phyloP scores from a whole-genome alignment of 1,139 yeast genomes.

The Geotrichum histeridarum region DNA sequence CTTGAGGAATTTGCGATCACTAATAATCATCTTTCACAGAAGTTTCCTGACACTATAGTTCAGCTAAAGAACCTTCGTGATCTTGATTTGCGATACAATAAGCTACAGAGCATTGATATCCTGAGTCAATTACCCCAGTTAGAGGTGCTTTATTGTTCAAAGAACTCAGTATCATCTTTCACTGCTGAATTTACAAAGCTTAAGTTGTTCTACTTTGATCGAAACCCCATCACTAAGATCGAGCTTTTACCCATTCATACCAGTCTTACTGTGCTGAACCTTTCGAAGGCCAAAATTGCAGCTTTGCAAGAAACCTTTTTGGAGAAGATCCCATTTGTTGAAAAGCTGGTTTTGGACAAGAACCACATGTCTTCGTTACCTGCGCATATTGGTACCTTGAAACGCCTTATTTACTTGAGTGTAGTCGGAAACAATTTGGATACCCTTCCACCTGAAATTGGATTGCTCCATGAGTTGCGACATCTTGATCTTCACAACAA shows the following conservation, averaged over 20 bases:
- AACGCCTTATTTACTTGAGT: slow-evolving; percentile 59
- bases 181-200: slow-evolving; percentile 42
- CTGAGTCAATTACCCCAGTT: slow-evolving; percentile 60
- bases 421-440: slow-evolving; percentile 72
- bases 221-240: slow-evolving; percentile 78
- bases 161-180: slow-evolving; percentile 71
- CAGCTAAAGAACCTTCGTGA: slow-evolving; percentile 57
- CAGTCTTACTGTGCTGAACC: slow-evolving; percentile 64
- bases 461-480: slow-evolving; percentile 55
- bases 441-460: slow-evolving; percentile 63
- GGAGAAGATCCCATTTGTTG: slow-evolving; percentile 58
- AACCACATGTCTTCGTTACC: slow-evolving; percentile 82
- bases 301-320: slow-evolving; percentile 64
- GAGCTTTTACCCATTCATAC: slow-evolving; percentile 53
- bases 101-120: slow-evolving; percentile 58
- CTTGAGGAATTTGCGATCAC: slow-evolving; percentile 69
- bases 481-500: slow-evolving; percentile 81
- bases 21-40: slow-evolving; percentile 60
- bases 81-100: slow-evolving; percentile 74
- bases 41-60: slow-evolving; percentile 52
- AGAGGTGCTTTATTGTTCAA: slow-evolving; percentile 70
- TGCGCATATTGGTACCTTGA: slow-evolving; percentile 55
- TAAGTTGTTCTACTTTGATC: slow-evolving; percentile 48
- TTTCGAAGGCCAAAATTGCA: slow-evolving; percentile 78
- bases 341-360: slow-evolving; percentile 69